Conservation (phyloP, 2,329 filamentous ascomycete species). For the Scytalidium lignicola region DNA sequence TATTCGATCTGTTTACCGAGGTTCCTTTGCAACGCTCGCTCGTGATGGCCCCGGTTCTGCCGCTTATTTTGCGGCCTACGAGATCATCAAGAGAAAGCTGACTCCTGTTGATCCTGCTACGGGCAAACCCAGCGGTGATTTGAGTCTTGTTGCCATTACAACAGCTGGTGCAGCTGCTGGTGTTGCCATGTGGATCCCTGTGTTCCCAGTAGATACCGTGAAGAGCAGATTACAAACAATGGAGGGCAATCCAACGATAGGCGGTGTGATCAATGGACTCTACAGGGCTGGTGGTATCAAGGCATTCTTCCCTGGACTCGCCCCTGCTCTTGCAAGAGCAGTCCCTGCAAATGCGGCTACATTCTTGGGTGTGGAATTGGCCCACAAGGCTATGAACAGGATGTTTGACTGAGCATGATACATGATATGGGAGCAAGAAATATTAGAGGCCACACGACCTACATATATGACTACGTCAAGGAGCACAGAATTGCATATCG, state of each 20-base stretch:
- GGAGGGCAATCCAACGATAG: slow-evolving; percentile 75
- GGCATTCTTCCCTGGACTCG: slow-evolving; percentile 97
- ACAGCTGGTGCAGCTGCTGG: slow-evolving; percentile 85
- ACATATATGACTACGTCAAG: background rate
- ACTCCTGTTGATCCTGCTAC: slow-evolving; percentile 74
- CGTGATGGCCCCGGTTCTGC: slow-evolving; percentile 90
- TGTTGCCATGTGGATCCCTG: slow-evolving; percentile 98
- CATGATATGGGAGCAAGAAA: background rate
- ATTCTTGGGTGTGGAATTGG: slow-evolving; percentile 80
- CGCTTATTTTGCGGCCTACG: slow-evolving; percentile 96
- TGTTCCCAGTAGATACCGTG: slow-evolving; percentile 96
- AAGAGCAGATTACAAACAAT: slow-evolving; percentile 92
- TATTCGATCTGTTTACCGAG: slow-evolving; percentile 86
- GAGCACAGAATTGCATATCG: background rate
- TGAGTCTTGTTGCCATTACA: slow-evolving; percentile 79
- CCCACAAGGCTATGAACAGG: slow-evolving; percentile 78
- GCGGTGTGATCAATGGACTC: slow-evolving; percentile 74
- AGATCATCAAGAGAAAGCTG: slow-evolving; percentile 83
- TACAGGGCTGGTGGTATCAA: slow-evolving; percentile 77
- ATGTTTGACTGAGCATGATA: slow-evolving; percentile 46
- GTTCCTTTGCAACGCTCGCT: slow-evolving; percentile 83
- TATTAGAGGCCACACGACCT: background rate
- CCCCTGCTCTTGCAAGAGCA: slow-evolving; percentile 84
- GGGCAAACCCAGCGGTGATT: slow-evolving; percentile 67
- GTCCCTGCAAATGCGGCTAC: slow-evolving; percentile 96